These are phyloP conservation scores for Chrysochromulina tobinii DNA, from an alignment of 78 protist genomes.

Conservation along the genomic window DNA sequence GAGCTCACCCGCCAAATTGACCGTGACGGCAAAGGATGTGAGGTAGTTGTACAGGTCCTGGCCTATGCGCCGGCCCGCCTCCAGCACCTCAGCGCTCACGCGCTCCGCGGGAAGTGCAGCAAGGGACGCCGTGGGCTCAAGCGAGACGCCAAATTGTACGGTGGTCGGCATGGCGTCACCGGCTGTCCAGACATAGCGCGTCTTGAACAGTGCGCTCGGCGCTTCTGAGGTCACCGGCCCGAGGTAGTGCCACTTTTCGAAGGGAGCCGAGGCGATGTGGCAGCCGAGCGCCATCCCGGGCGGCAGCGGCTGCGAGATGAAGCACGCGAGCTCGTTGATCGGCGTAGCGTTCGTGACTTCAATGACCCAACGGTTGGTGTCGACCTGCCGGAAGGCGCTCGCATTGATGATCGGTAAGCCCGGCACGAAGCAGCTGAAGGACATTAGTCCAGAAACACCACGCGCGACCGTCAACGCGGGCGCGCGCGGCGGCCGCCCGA, in stretches of 20 bases:
- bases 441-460: background rate
- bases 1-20: background rate
- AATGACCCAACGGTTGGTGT: background rate
- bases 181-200: background rate
- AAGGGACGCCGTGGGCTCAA: background rate
- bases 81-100: background rate
- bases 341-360: background rate
- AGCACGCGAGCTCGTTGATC: background rate
- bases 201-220: background rate
- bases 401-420: background rate
- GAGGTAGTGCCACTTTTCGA: constrained; percentile 24
- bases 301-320: background rate
- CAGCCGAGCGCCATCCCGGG: background rate
- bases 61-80: constrained; percentile 9
- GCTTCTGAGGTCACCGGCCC: background rate
- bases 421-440: constrained; percentile 13
- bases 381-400: background rate
- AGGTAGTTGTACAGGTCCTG: background rate
- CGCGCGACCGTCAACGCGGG: no score
- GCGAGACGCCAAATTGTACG: background rate
- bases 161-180: background rate
- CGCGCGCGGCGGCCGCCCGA: no score
- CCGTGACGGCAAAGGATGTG: background rate
- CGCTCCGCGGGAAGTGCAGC: background rate
- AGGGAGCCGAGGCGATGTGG: constrained; percentile 4